A percentile compares a stretch with the other conserved stretches of the same genome.
These are phyloP conservation scores for Bipolaris sorokiniana DNA, from an alignment of 2,329 filamentous ascomycete genomes.

Conservation along the genomic window DNA sequence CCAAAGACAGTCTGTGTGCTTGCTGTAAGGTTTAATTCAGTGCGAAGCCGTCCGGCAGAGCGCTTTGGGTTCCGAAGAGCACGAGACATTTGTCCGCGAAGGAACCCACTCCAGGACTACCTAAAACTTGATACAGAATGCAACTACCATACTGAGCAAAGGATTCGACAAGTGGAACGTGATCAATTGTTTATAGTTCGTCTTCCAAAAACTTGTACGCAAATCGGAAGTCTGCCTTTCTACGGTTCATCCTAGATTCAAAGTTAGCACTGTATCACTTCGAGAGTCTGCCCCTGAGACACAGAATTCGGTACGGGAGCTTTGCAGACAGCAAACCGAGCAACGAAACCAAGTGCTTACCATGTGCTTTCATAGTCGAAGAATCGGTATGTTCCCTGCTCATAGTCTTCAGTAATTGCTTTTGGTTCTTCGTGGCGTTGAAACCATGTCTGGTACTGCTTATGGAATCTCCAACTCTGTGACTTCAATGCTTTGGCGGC, in stretches of 20 bases:
- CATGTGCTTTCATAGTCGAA: slow-evolving; percentile 99
- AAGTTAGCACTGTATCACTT: slow-evolving; percentile 33
- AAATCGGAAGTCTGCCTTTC: slow-evolving; percentile 98
- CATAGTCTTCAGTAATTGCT: slow-evolving; percentile 97
- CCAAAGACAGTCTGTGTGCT: slow-evolving; percentile 7
- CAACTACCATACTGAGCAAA: slow-evolving; percentile 20
- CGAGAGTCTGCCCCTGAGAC: slow-evolving; percentile 12
- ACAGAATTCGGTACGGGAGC: slow-evolving; percentile 8
- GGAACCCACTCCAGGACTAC: slow-evolving; percentile 41
- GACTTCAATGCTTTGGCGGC: slow-evolving; percentile 97
- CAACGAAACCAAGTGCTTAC: slow-evolving; percentile 56
- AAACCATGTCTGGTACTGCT: slow-evolving; percentile 99
- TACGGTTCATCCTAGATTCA: slow-evolving; percentile 87
- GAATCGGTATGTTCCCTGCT: slow-evolving; percentile 98
- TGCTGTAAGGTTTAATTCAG: slow-evolving; percentile 2
- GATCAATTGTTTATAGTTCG: slow-evolving; percentile 65
- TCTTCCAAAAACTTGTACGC: slow-evolving; percentile 98
- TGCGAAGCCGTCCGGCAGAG: slow-evolving; percentile 9
- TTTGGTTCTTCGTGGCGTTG: slow-evolving; percentile 98
- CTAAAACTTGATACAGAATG: slow-evolving; percentile 44
- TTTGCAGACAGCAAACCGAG: slow-evolving; percentile 5
- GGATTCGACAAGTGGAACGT: slow-evolving; percentile 7
- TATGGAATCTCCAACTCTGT: slow-evolving; percentile 98
- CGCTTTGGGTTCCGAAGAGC: slow-evolving; percentile 19
- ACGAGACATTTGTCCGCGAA: slow-evolving; percentile 28